phyloP scores from a whole-genome alignment of 176 grass and related monocot species.

The Avena atlantica region DNA sequence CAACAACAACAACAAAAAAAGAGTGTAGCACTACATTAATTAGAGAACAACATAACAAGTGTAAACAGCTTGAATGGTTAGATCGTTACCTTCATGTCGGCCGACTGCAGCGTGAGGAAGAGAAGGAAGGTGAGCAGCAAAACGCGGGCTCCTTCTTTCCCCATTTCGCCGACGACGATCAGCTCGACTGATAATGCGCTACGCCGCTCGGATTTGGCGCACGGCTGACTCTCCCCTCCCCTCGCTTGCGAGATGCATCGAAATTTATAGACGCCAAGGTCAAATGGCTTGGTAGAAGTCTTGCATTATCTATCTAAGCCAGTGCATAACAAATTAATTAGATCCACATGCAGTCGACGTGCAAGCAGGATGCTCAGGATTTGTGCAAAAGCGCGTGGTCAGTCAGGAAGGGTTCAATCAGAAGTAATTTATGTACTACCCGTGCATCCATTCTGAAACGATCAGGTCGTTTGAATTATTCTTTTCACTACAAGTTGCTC shows the following conservation, averaged over 20 bases:
- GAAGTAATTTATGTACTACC: too few relatives aligned
- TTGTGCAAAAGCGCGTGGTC: too few relatives aligned
- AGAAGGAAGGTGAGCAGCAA: constrained; percentile 4
- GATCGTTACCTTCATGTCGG: neutral
- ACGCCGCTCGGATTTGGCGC: neutral
- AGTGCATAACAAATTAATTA: neutral
- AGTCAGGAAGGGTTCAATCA: too few relatives aligned
- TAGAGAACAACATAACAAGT: neutral
- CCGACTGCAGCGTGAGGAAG: constrained; percentile 37
- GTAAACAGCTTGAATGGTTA: neutral
- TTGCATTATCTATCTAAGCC: neutral
- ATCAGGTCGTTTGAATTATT: too few relatives aligned
- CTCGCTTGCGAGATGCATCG: neutral
- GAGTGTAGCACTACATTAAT: neutral
- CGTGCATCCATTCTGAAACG: too few relatives aligned
- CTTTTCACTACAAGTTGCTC: too few relatives aligned
- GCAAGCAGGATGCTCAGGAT: neutral
- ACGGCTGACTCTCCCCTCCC: neutral
- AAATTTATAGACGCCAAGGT: constrained; percentile 40
- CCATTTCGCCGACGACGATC: neutral
- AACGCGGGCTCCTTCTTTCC: neutral
- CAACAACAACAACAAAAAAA: too few relatives aligned
- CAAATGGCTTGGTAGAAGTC: neutral
- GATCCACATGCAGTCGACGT: neutral
- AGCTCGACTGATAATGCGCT: neutral